Percentiles rank a stretch among this genome's conserved stretches.
These are phyloP conservation scores for Tetrapisispora pingtungensis DNA, from an alignment of 805 yeast genomes.

Conservation along the genomic window DNA sequence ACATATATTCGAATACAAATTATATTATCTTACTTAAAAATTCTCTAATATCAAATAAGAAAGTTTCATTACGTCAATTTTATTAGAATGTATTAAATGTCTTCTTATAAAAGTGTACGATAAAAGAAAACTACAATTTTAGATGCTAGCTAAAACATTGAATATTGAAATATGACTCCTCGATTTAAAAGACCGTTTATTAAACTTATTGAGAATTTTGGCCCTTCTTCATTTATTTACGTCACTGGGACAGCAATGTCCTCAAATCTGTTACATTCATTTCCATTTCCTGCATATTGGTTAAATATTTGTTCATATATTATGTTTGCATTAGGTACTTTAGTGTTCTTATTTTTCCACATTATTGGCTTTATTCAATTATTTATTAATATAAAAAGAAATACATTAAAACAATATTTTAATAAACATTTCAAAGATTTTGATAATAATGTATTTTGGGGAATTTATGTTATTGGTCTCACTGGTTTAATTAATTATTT, in stretches of 20 bases:
- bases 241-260: slow-evolving; percentile 86
- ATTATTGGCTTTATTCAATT: slow-evolving; percentile 33
- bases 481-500: slow-evolving; percentile 55
- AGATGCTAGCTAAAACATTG: too few species aligned
- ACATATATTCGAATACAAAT: too few species aligned
- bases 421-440: slow-evolving; percentile 32
- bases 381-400: slow-evolving; percentile 17
- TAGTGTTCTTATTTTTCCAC: slow-evolving; percentile 37
- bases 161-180: neutral
- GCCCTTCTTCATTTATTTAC: slow-evolving; percentile 56
- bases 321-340: slow-evolving; percentile 50
- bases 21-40: too few species aligned
- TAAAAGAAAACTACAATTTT: too few species aligned
- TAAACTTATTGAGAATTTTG: slow-evolving; percentile 17
- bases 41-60: too few species aligned
- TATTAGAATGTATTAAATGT: too few species aligned
- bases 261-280: slow-evolving; percentile 47
- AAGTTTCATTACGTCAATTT: too few species aligned
- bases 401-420: slow-evolving; percentile 16
- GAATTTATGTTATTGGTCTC: slow-evolving; percentile 74
- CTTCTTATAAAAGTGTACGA: too few species aligned
- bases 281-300: slow-evolving; percentile 60
- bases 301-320: slow-evolving; percentile 45
- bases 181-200: neutral
- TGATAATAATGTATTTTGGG: slow-evolving; percentile 51